phyloP scores from a whole-genome alignment of 2,329 filamentous ascomycete species.

The Dothistroma septosporum region DNA sequence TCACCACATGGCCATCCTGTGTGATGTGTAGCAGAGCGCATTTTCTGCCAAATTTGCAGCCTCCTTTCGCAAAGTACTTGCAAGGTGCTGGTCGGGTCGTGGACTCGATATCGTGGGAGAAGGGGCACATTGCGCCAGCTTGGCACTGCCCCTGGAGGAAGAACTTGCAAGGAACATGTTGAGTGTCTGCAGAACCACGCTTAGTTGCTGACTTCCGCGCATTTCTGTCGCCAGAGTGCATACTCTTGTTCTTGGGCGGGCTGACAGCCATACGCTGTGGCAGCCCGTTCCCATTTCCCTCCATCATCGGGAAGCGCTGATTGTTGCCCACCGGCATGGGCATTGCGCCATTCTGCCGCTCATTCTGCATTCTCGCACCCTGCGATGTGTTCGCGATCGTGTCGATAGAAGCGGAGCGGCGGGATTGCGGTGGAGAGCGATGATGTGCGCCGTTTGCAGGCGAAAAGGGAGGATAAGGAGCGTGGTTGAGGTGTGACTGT shows the following conservation, averaged over 20 bases:
- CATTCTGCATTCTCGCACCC: constrained; percentile 22
- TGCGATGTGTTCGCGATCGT: constrained; percentile 15
- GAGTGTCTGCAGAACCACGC: constrained; percentile 62
- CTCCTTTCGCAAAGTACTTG: constrained; percentile 99
- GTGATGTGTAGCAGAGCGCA: constrained; percentile 96
- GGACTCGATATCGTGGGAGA: constrained; percentile 85
- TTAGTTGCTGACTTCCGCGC: background rate
- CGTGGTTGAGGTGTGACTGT: constrained; percentile 5
- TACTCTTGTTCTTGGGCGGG: constrained; percentile 50
- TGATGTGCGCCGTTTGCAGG: constrained; percentile 10
- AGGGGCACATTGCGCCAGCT: constrained; percentile 92
- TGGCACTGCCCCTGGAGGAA: constrained; percentile 94
- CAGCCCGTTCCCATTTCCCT: constrained; percentile 9
- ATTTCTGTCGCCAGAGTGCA: constrained; percentile 8
- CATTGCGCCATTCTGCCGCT: constrained; percentile 26
- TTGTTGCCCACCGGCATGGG: constrained; percentile 27
- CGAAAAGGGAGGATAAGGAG: constrained; percentile 10
- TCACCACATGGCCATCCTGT: constrained; percentile 87
- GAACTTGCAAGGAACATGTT: constrained; percentile 99
- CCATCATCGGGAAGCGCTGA: constrained; percentile 19
- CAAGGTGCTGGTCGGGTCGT: constrained; percentile 81
- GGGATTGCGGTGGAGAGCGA: constrained; percentile 6
- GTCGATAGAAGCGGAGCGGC: constrained; percentile 19
- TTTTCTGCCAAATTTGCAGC: constrained; percentile 98
- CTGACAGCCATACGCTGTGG: constrained; percentile 40